phyloP scores from a whole-genome alignment of 306 rosid genomes.

The Potentilla sterilis region DNA sequence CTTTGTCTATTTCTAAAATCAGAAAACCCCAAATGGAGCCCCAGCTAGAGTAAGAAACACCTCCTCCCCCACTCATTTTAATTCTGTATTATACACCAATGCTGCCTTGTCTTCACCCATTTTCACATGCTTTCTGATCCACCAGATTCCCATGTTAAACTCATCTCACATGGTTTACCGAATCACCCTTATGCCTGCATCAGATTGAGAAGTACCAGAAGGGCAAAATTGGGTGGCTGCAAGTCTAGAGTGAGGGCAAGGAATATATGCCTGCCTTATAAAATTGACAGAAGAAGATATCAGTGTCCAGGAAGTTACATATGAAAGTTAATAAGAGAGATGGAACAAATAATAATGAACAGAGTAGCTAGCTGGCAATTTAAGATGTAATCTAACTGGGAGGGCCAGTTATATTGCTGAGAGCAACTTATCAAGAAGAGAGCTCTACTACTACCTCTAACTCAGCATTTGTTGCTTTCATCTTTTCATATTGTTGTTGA shows the following conservation, averaged over 20 bases:
- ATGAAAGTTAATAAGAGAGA: constrained; percentile 11
- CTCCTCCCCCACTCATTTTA: background rate
- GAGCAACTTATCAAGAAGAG: constrained; percentile 33
- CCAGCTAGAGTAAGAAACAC: constrained; percentile 1
- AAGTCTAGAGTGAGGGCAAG: constrained; percentile 27
- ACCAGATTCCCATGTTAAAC: constrained; percentile 22
- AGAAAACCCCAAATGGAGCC: constrained; percentile 36
- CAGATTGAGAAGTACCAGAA: constrained; percentile 6
- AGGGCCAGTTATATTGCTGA: constrained; percentile 28
- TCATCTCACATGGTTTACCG: constrained; percentile 24
- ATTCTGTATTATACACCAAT: background rate
- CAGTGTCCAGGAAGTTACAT: constrained; percentile 23
- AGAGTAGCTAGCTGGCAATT: constrained; percentile 27
- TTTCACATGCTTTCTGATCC: constrained; percentile 69
- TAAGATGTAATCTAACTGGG: constrained; percentile 18
- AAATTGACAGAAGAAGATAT: constrained; percentile 22
- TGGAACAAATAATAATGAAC: constrained; percentile 25
- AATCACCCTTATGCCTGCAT: constrained; percentile 31
- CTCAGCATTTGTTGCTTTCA: constrained; percentile 40
- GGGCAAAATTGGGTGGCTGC: constrained; percentile 27
- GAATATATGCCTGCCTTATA: constrained; percentile 37
- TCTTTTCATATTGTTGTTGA: constrained; percentile 30
- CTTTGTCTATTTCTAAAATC: constrained; percentile 28
- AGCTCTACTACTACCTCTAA: constrained; percentile 31
- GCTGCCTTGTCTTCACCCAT: background rate